Evolutionary conservation across 179 eudicot genomes (phyloP).

Genomic region (Vitellaria paradoxa): DNA sequence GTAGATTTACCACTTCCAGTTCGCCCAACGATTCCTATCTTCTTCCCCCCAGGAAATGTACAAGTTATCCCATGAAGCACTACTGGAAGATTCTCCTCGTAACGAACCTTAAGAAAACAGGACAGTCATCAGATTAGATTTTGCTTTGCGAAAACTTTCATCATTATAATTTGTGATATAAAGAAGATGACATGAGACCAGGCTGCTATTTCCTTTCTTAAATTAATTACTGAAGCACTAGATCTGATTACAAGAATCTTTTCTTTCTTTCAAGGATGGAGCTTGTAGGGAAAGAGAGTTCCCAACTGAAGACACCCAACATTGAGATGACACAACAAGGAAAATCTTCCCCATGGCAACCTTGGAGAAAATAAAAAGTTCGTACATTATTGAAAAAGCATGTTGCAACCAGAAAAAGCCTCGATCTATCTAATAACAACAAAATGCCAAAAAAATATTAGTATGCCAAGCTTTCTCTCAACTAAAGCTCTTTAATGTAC

Average conservation of each 20-base stretch:
- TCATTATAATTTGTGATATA: not conserved
- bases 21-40: constrained; percentile 95
- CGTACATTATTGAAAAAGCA: too few species aligned
- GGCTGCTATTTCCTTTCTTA: not conserved
- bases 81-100: constrained; percentile 85
- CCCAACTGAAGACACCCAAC: not conserved
- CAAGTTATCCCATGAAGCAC: constrained; percentile 87
- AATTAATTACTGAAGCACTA: not conserved
- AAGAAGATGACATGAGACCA: not conserved
- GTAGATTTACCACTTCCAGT: constrained; percentile 99
- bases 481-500: not conserved
- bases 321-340: not conserved
- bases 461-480: too few species aligned
- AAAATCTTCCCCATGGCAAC: not conserved
- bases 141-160: not conserved
- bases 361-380: not conserved
- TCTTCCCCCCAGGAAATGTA: constrained; percentile 88
- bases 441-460: not conserved
- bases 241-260: too few species aligned
- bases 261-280: constrained; percentile 1
- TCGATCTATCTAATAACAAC: not conserved
- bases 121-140: constrained; percentile 8
- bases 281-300: too few species aligned
- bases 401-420: not conserved
- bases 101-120: constrained; percentile 62